Evolutionary conservation across 169 alveolate species (phyloP).

Genomic region (Plasmodium vinckei): DNA sequence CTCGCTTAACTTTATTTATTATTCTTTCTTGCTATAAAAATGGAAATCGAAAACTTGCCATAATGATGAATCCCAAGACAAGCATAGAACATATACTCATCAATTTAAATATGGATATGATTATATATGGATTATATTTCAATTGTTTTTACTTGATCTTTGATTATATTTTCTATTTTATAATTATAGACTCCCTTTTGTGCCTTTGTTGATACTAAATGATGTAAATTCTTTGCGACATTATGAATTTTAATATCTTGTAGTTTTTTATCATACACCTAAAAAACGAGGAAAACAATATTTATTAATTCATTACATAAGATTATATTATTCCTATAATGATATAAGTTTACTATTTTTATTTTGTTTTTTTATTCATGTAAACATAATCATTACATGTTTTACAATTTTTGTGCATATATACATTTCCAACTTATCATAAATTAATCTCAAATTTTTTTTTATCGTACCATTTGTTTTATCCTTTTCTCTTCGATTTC

Average conservation of each 20-base stretch:
- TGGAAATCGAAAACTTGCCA: neutral
- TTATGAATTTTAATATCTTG: slow-evolving; percentile 45
- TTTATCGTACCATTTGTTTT: slow-evolving; percentile 34
- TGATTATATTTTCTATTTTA: slow-evolving; percentile 68
- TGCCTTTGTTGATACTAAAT: slow-evolving; percentile 59
- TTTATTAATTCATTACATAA: neutral
- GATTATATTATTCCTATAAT: neutral
- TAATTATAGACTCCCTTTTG: slow-evolving; percentile 68
- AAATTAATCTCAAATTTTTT: neutral
- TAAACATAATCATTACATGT: neutral
- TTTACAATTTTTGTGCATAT: neutral
- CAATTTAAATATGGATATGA: neutral
- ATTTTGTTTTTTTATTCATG: neutral
- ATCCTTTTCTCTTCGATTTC: slow-evolving; percentile 48
- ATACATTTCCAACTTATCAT: neutral
- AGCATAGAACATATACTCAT: neutral
- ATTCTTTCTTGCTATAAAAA: slow-evolving; percentile 51
- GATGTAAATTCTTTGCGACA: slow-evolving; percentile 71
- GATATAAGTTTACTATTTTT: neutral
- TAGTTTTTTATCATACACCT: slow-evolving; percentile 18
- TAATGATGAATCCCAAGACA: neutral
- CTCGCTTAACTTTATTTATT: slow-evolving; percentile 8
- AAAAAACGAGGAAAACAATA: neutral
- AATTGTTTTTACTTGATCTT: slow-evolving; percentile 35
- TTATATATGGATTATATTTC: neutral